phyloP scores from a whole-genome alignment of 106 monocot genomes.

The Allium fistulosum region DNA sequence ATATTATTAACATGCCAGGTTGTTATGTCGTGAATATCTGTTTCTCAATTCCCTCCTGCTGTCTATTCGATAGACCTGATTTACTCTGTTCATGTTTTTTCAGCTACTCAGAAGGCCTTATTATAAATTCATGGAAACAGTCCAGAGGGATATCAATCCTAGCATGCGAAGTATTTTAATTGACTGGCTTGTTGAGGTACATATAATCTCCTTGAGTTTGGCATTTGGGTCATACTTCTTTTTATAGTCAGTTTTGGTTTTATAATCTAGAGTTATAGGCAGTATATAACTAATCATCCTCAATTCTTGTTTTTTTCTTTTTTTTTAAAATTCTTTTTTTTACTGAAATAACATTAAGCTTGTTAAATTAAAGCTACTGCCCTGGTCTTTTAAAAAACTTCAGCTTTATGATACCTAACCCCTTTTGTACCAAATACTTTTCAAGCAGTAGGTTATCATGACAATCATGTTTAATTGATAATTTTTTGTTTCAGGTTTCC shows the following conservation, averaged over 20 bases:
- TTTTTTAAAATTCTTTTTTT: too few species aligned
- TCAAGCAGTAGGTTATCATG: not conserved
- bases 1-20: not conserved
- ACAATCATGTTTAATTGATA: not conserved
- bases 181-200: constrained; percentile 98
- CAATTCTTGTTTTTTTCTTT: too few species aligned
- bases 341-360: too few species aligned
- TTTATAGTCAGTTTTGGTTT: too few species aligned
- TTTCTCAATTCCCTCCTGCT: not conserved
- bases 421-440: too few species aligned
- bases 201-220: not conserved
- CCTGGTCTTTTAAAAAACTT: too few species aligned
- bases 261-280: too few species aligned
- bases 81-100: constrained; percentile 4
- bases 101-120: constrained; percentile 62
- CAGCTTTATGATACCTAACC: too few species aligned
- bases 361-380: too few species aligned
- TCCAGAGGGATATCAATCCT: constrained; percentile 77
- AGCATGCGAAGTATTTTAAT: constrained; percentile 80
- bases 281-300: too few species aligned
- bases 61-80: not conserved
- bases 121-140: constrained; percentile 68
- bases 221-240: not conserved
- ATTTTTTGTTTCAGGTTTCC: constrained; percentile 54
- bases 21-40: not conserved